Evolutionary conservation across 257 asterid genomes (phyloP), one percentile per base, ranked within the genome.

Genomic region (Pogostemon cablin): DNA sequence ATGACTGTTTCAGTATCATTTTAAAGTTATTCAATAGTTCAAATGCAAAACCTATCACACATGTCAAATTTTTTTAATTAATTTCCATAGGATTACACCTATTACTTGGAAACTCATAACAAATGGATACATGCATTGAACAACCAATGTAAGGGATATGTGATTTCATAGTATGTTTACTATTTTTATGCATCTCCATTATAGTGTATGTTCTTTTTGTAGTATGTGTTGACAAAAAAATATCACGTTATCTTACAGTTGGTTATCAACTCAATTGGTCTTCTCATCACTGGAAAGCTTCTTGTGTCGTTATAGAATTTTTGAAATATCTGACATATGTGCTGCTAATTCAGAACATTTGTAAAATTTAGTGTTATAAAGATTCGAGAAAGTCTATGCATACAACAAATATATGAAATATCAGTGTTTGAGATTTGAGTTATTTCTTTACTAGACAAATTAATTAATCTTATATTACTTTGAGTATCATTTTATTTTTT

Each of bases 101-200:
- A 89, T 92, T 73, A 96, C 88, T 75, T 92, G 98, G 98, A 92
- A 92, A 83, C 97, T 92, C 74, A 34, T 92, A 67, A 92, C 98
- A 54, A 91, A 96, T 69, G 98, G 98, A 71, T 92, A 92, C 15
- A 15, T 15, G n/a, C n/a, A n/a, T n/a, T n/a, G n/a, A n/a, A n/a
- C n/a, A n/a, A n/a, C n/a, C n/a, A n/a, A n/a, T 90, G 75, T 66
- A 82, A 61, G 98, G 98, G 92, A 97, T 89, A 87, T 72, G 86
- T 67, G 37, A 62, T 69, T 52, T 74, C 74, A 7, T 65, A 46
- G 15, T 15, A 0, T 15, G 15, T 15, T 15, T 15, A 15, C 15
- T 12, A 17, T 15, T 53, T 53, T 9, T 53, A 53, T 0, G 62
- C 35, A 69, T 74, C 59, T 58, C 57, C 48, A 65, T 17, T 56